Base-by-base conservation (phyloP, 345 rosid species). In the Dipteronia sinensis region DNA sequence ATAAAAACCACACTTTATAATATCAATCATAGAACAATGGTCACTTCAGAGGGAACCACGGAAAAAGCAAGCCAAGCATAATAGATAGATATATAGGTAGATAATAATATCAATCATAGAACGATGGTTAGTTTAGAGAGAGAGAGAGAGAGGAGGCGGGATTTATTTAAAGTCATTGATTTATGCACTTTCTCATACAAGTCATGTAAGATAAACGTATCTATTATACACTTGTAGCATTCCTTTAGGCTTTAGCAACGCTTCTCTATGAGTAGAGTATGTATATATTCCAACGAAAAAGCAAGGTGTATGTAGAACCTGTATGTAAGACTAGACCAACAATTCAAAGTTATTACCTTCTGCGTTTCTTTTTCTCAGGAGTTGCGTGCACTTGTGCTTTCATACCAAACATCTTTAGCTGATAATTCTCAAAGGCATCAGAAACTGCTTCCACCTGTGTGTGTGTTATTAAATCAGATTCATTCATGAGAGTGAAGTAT, bases 351-450 rank as follows among this genome's bases (percentile, higher is more conserved):
- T 34, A 7, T 9, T 78, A 74, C 44, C 23, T 65, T 53, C 77
- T 27, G 62, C 61, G 79, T 78, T 65, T 74, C 77, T 84, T 84
- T 76, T 84, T 81, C 78, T 78, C 82, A 65, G 85, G 87, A 65
- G 85, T 84, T 47, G 75, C 79, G 76, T 81, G 79, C 13, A 81
- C 85, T 64, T 82, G 85, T 65, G 81, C 67, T 79, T 73, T 79
- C 81, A 2, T 67, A 15, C 79, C 85, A 20, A 62, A 87, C 10
- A 68, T 81, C 65, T 82, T 83, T 7, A 70, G 7, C 84, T 89
- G 92, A 63, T 73, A 87, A 65, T 85, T 89, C 75, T 63, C 77
- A 16, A 89, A 89, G 71, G 92, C 89, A 40, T 79, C 80, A 68
- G 87, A 81, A 71, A 89, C 86, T 46, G 82, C 83, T 51, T 44